Evolutionary conservation across 1,284 basidiomycete genomes (phyloP), one percentile per base, ranked within the genome.

Genomic region (Ustilago tritici): DNA sequence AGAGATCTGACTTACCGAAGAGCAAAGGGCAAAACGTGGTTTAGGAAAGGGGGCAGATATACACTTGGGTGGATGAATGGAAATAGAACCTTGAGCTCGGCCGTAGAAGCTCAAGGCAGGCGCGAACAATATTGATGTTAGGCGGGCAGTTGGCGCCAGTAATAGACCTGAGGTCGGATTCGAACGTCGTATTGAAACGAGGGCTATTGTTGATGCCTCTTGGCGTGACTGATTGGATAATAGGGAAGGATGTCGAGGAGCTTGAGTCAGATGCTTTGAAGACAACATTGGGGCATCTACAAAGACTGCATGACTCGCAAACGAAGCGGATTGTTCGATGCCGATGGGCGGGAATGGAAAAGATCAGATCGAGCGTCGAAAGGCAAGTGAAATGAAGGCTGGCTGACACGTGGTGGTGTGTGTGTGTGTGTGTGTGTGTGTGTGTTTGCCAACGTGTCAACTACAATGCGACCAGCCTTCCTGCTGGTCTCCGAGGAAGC

Each of bases 331-430:
- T 60, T 41, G 46, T 54, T 56, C 59, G 61, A 52, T 52, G 47
- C 56, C 35, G 19, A 19, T 23, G 32, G 32, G 50, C 43, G 56
- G 43, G 40, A 43, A 69, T 36, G 32, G 10, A 38, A 34, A 47
- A 8, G 19, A 32, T 32, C 23, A 19, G 31, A 49, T 59, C 56
- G 61, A 69, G 15, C 32, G 19, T 59, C 66, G 66, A 60, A 14
- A 28, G 43, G 46, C 38, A 58, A 19, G 46, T 10, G n/a, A 69
- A 63, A 63, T 69, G 61, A 69, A 61, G 55, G 34, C 56, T 19
- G 53, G 43, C 56, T 46, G 34, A 3, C 53, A 19, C 34, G 36
- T 38, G 53, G 3, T 23, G 23, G 23, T 23, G 23, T 28, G 23
- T 28, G 23, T 12, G 47, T 49, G 31, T 4, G 28, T 32, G 50